Conservation (phyloP, 257 asterid species). For the Marsdenia floribunda region DNA sequence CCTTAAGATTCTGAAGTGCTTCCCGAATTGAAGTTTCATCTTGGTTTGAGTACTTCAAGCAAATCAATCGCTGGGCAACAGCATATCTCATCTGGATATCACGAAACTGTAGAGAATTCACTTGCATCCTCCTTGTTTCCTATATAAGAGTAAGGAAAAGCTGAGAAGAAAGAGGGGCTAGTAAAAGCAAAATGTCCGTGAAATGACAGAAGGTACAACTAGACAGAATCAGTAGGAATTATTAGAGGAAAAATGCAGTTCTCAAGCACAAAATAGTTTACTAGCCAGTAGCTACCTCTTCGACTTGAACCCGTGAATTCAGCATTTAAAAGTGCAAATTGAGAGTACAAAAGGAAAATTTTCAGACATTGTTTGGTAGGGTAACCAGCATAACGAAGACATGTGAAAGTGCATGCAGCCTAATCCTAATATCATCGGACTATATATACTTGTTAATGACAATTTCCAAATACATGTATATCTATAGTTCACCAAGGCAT, state of each 20-base stretch:
- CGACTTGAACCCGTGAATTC: neutral
- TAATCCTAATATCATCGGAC: neutral
- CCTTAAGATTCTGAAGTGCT: conserved; percentile 75
- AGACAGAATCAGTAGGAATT: neutral
- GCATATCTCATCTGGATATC: conserved; percentile 67
- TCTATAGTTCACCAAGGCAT: neutral
- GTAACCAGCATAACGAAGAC: neutral
- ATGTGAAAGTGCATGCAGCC: neutral
- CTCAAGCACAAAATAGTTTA: neutral
- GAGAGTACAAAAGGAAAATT: neutral
- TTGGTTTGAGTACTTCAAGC: conserved; percentile 86
- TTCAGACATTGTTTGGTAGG: neutral
- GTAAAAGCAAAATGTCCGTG: neutral
- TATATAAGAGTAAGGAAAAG: conserved; percentile 13
- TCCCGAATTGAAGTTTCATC: conserved; percentile 66
- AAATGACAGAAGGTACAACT: neutral
- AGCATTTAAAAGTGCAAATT: neutral
- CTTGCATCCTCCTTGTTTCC: conserved; percentile 71
- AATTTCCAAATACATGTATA: neutral
- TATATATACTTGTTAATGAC: neutral
- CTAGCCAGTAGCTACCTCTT: neutral
- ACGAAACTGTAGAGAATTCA: conserved; percentile 39
- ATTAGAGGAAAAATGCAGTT: neutral
- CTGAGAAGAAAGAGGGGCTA: neutral
- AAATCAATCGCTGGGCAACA: conserved; percentile 67